Conservation (phyloP, 176 grass and related monocot genomes). For the Juncus inflexus region DNA sequence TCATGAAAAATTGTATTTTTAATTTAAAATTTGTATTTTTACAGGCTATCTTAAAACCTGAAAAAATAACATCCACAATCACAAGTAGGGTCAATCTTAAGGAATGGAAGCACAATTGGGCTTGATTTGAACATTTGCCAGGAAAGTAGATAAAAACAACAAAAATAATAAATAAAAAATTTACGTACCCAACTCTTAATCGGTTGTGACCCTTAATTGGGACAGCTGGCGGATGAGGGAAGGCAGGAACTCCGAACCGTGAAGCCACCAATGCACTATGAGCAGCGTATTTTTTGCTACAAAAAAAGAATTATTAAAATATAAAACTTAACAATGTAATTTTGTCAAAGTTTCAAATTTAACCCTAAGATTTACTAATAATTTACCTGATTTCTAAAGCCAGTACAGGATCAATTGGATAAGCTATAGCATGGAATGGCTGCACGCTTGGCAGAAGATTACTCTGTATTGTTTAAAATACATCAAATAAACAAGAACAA, state of each 20-base stretch:
- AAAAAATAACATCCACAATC: too few species aligned
- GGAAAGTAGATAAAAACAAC: too few species aligned
- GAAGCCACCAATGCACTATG: slow-evolving; percentile 80
- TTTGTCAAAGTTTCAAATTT: not conserved
- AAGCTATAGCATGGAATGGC: slow-evolving; percentile 95
- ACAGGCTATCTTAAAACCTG: too few species aligned
- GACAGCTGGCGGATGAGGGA: slow-evolving; percentile 54
- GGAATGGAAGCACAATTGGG: too few species aligned
- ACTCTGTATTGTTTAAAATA: slow-evolving; percentile 8
- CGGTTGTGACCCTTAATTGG: slow-evolving; percentile 54
- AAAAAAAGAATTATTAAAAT: not conserved
- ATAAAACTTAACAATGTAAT: too few species aligned
- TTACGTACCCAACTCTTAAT: slow-evolving; percentile 74
- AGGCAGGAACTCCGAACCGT: slow-evolving; percentile 56
- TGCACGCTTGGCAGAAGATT: slow-evolving; percentile 81
- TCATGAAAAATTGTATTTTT: too few species aligned
- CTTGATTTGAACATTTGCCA: too few species aligned
- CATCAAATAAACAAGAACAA: slow-evolving; percentile 15
- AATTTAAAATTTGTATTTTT: too few species aligned
- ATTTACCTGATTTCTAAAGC: slow-evolving; percentile 79
- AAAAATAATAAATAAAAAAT: not conserved
- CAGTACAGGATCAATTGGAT: slow-evolving; percentile 72
- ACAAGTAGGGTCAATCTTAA: too few species aligned
- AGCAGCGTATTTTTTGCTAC: slow-evolving; percentile 70
- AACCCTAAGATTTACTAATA: not conserved